A percentile compares a stretch with the other conserved stretches of the same genome.
These are phyloP conservation scores for Recurvomyces mirabilis DNA, from an alignment of 495 filamentous ascomycete genomes.

Conservation along the genomic window DNA sequence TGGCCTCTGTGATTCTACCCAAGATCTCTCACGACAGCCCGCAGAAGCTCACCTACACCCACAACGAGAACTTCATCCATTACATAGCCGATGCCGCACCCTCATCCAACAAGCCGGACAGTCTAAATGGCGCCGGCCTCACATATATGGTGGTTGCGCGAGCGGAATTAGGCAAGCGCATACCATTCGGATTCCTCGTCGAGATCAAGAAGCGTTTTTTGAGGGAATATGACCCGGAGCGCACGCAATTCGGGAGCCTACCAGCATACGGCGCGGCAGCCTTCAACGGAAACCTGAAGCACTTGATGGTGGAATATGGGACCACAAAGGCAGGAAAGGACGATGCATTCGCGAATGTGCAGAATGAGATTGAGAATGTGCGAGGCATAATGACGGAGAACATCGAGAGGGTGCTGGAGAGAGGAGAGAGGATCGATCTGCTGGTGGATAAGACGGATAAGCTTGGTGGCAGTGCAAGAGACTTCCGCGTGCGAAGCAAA, in stretches of 20 bases:
- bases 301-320: constrained; percentile 74
- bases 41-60: constrained; percentile 62
- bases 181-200: constrained; percentile 85
- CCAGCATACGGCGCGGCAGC: constrained; percentile 81
- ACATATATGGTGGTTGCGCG: constrained; percentile 79
- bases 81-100: constrained; percentile 71
- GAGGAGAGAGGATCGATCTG: constrained; percentile 87
- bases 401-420: constrained; percentile 89
- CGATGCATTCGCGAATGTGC: constrained; percentile 74
- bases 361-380: constrained; percentile 84
- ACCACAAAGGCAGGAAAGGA: constrained; percentile 59
- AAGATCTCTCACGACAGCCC: constrained; percentile 75
- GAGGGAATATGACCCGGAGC: constrained; percentile 52
- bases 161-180: constrained; percentile 64
- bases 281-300: constrained; percentile 71
- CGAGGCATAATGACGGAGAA: constrained; percentile 97
- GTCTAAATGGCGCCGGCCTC: constrained; percentile 55
- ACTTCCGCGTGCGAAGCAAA: constrained; percentile 76
- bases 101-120: constrained; percentile 10
- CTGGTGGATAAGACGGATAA: constrained; percentile 96
- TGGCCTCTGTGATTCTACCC: constrained; percentile 89
- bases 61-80: constrained; percentile 77
- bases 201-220: constrained; percentile 87
- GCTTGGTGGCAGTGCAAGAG: constrained; percentile 70
- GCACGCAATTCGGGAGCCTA: constrained; percentile 60